Evolutionary conservation across 495 filamentous ascomycete genomes (phyloP).

Genomic region (Collariella sp.): DNA sequence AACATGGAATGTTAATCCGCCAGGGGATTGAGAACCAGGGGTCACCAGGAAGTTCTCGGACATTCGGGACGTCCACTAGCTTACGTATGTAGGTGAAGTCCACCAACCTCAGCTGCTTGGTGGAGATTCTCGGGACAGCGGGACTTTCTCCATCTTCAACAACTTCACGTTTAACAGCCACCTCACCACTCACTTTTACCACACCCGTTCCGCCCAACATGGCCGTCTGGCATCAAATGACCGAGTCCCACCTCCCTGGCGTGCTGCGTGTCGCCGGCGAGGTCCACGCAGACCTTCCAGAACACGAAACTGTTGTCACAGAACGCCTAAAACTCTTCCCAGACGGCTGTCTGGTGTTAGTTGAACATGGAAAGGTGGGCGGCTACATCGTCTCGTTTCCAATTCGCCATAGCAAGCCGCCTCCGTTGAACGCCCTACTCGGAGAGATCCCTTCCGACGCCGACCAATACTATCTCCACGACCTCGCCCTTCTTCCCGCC

Average conservation of each 20-base stretch:
- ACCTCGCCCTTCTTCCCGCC: slow-evolving; percentile 26
- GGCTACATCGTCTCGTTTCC: slow-evolving; percentile 34
- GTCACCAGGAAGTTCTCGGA: too few species aligned
- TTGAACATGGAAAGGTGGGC: slow-evolving; percentile 13
- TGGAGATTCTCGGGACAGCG: background rate
- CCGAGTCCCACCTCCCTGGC: slow-evolving; percentile 15
- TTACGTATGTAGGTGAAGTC: too few species aligned
- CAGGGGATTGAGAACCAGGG: too few species aligned
- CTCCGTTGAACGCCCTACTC: slow-evolving; percentile 26
- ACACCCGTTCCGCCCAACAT: background rate
- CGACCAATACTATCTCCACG: slow-evolving; percentile 35
- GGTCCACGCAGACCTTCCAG: slow-evolving; percentile 26
- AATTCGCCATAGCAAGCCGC: slow-evolving; percentile 25
- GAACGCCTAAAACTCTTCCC: slow-evolving; percentile 30
- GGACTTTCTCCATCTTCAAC: too few species aligned
- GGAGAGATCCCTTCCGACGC: slow-evolving; percentile 20
- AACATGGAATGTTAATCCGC: too few species aligned
- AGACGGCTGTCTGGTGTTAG: slow-evolving; percentile 26
- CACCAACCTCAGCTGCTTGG: background rate
- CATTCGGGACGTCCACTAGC: too few species aligned
- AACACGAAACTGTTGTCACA: slow-evolving; percentile 19
- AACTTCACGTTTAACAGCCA: too few species aligned
- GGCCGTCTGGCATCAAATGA: slow-evolving; percentile 17
- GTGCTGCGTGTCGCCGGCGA: slow-evolving; percentile 18
- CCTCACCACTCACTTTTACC: too few species aligned